Base-by-base conservation (phyloP, 139 green algal species). In the Auxenochlorella pyrenoidosa region DNA sequence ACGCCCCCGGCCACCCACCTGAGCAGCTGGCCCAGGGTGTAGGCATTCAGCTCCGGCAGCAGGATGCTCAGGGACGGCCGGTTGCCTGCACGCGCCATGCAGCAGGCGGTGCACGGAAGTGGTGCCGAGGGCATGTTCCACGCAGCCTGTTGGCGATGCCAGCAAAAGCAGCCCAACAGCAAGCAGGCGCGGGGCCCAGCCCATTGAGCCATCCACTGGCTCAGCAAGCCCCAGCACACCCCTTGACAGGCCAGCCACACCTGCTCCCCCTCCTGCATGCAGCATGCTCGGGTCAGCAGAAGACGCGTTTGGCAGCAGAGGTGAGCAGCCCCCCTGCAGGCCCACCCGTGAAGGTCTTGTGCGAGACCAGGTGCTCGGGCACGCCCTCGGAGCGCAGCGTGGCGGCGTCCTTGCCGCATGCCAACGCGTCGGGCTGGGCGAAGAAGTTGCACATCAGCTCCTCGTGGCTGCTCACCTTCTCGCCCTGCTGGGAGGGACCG, bases 391-490 rank as follows among this genome's bases (percentile, higher is more conserved):
- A 90, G 24, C 93, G 88, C 84, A 99, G 93, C 92, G 99, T 92
- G 36, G 95, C 90, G 2, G 92, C 91, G 3, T 91, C 94, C 93
- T 99, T 99, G 90, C 98, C 98, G 66, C 34, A 40, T 16, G 82
- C 98, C 72, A 99, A 94, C 22, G 98, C 98, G 88, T 99, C 98
- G 32, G 96, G 94, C 90, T 95, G 38, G 22, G 98, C 98, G 88
- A 99, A 99, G 94, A 99, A 99, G 95, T 99, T 99, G 96, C 95
- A 99, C 97, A 99, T 99, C 43, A 99, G 94, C 95, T 99, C 98
- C 85, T 99, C 98, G 90, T 99, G 98, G 93, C 98, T 99, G 88
- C 93, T 97, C 51, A 99, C 97, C 70, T 98, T 97, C 92, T 99
- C 98, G 40, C 95, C 96, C 91, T 79, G 73, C 40, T 1, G 13